phyloP scores from a whole-genome alignment of 2,329 filamentous ascomycete species.

The Trichoderma sp. region DNA sequence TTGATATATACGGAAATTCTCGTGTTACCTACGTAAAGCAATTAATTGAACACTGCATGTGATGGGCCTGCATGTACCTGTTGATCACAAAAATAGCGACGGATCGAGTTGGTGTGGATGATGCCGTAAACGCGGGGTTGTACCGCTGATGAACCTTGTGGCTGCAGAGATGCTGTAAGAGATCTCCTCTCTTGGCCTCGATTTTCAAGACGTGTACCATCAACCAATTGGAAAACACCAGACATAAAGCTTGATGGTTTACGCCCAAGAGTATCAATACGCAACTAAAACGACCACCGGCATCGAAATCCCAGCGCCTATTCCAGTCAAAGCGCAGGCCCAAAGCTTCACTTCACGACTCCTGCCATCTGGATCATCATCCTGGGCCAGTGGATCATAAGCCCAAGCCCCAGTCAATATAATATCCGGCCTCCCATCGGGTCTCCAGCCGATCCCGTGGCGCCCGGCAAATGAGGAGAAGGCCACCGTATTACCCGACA shows the following conservation, averaged over 20 bases:
- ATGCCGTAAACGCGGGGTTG: neutral
- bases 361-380: neutral
- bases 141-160: neutral
- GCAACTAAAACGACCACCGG: neutral
- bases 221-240: neutral
- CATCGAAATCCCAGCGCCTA: neutral
- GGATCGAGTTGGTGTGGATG: neutral
- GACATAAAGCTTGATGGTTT: neutral
- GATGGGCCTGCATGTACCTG: neutral
- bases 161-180: neutral
- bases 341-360: neutral
- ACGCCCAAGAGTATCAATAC: neutral
- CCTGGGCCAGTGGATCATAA: constrained; percentile 5
- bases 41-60: neutral
- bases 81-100: neutral
- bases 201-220: neutral
- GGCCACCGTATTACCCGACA: constrained; percentile 3
- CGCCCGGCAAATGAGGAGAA: constrained; percentile 17
- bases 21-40: neutral
- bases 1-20: neutral
- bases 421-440: constrained; percentile 7
- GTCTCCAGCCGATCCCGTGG: constrained; percentile 18
- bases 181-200: neutral
- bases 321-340: neutral
- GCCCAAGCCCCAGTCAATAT: constrained; percentile 4